Conservation (phyloP, 2,329 filamentous ascomycete genomes). For the Aspergillus niger region DNA sequence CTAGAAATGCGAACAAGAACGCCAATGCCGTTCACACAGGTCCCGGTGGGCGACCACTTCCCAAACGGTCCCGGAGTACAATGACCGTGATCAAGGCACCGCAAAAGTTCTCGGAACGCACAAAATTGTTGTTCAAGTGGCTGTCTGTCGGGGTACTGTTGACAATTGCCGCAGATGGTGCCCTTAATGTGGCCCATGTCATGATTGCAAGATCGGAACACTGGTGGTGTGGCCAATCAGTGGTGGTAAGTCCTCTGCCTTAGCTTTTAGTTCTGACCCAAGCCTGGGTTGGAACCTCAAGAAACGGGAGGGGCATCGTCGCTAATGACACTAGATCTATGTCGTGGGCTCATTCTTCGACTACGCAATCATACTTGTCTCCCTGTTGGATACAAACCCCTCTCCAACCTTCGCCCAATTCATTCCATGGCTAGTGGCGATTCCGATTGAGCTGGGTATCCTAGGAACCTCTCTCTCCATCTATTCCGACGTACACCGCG, state of each 20-base stretch:
- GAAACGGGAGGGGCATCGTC: neutral
- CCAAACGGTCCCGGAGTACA: conserved; percentile 60
- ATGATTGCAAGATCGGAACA: conserved; percentile 64
- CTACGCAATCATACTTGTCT: conserved; percentile 82
- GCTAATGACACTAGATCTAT: conserved; percentile 66
- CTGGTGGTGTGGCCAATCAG: conserved; percentile 82
- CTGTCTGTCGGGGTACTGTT: conserved; percentile 69
- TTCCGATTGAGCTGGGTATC: conserved; percentile 73
- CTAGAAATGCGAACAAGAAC: conserved; percentile 50
- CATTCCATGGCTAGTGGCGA: conserved; percentile 72
- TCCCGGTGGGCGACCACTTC: conserved; percentile 86
- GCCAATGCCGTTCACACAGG: conserved; percentile 61
- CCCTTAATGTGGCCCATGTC: conserved; percentile 73
- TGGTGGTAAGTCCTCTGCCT: conserved; percentile 61
- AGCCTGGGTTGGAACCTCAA: neutral
- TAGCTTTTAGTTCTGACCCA: neutral
- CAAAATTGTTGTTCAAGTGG: conserved; percentile 74
- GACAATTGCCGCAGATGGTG: conserved; percentile 74
- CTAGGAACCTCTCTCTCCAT: conserved; percentile 68
- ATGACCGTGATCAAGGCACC: conserved; percentile 52
- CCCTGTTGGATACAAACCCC: conserved; percentile 78
- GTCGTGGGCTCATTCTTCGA: conserved; percentile 82
- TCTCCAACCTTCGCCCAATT: conserved; percentile 80
- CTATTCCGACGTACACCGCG: conserved; percentile 68
- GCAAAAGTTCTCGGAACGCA: conserved; percentile 63